These are phyloP conservation scores for Rutstroemia sp. DNA, from an alignment of 2,329 filamentous ascomycete genomes.

Conservation along the genomic window DNA sequence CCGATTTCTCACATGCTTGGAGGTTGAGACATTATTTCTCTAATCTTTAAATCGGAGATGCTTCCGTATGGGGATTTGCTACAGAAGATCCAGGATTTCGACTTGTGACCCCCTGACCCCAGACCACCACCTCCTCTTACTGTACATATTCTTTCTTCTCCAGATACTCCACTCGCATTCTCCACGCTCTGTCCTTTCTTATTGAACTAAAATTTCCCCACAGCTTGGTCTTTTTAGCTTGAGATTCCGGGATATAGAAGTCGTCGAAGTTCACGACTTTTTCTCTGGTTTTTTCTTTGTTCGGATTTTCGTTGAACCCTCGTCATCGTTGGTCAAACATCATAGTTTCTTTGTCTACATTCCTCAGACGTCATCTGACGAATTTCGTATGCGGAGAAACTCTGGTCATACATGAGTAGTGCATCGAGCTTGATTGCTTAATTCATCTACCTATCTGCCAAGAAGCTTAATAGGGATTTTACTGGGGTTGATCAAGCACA, in stretches of 20 bases:
- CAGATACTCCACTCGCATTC: background rate
- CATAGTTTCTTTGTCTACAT: too few relatives aligned
- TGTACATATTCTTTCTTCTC: background rate
- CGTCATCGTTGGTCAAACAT: too few relatives aligned
- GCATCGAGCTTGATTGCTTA: too few relatives aligned
- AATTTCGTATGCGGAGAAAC: too few relatives aligned
- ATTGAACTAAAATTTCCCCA: background rate
- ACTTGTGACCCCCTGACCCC: background rate
- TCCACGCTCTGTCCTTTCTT: background rate
- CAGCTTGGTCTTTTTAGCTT: background rate
- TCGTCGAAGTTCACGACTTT: too few relatives aligned
- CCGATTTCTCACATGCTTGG: background rate
- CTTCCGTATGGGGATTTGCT: background rate
- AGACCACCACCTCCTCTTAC: background rate
- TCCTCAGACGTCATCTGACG: too few relatives aligned
- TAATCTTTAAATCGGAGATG: background rate
- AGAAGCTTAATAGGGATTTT: too few relatives aligned
- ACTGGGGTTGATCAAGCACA: background rate
- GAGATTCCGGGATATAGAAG: too few relatives aligned
- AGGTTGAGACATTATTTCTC: background rate
- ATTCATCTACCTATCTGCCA: too few relatives aligned
- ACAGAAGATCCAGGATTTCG: background rate
- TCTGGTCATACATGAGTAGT: too few relatives aligned
- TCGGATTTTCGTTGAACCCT: too few relatives aligned
- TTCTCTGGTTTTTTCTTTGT: too few relatives aligned